These are phyloP conservation scores for Fusarium sp. DNA, from an alignment of 2,329 filamentous ascomycete genomes.

Conservation along the genomic window DNA sequence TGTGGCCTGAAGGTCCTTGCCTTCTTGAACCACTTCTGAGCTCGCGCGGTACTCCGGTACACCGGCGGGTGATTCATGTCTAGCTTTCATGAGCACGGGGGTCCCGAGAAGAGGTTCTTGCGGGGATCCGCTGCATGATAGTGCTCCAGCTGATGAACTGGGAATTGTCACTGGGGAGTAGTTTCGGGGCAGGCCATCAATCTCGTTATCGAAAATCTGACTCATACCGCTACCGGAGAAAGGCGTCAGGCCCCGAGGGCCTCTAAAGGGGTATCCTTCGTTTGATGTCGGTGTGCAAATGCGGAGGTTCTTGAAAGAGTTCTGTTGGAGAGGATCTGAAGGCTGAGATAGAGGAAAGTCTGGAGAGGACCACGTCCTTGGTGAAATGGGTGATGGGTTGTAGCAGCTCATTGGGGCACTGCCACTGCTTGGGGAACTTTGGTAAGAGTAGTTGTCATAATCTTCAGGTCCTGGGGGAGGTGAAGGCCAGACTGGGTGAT, in stretches of 20 bases:
- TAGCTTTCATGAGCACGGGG: conserved; percentile 21
- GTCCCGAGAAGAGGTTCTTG: conserved; percentile 25
- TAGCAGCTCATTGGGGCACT: conserved; percentile 38
- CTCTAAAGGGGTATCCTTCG: conserved; percentile 25
- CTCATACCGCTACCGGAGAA: conserved; percentile 21
- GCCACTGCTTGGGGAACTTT: conserved; percentile 44
- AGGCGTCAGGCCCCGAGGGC: conserved; percentile 30
- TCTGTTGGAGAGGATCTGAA: conserved; percentile 32
- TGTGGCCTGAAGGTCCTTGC: conserved; percentile 5
- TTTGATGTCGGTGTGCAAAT: conserved; percentile 41
- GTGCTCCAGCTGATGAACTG: conserved; percentile 17
- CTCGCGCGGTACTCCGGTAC: conserved; percentile 7
- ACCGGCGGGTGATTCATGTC: conserved; percentile 3
- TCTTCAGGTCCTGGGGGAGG: conserved; percentile 50
- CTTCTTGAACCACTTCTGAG: conserved; percentile 15
- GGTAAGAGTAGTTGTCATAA: conserved; percentile 48
- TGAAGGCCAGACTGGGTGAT: conserved; percentile 46
- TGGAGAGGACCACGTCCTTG: conserved; percentile 47
- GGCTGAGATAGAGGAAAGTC: conserved; percentile 31
- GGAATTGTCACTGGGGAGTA: conserved; percentile 16
- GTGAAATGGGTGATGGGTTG: conserved; percentile 44
- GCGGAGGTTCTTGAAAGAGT: conserved; percentile 31
- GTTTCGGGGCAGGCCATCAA: conserved; percentile 22
- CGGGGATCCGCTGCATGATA: conserved; percentile 35
- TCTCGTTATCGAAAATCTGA: conserved; percentile 28